phyloP scores from a whole-genome alignment of 257 asterid species.

The Apocynum venetum region DNA sequence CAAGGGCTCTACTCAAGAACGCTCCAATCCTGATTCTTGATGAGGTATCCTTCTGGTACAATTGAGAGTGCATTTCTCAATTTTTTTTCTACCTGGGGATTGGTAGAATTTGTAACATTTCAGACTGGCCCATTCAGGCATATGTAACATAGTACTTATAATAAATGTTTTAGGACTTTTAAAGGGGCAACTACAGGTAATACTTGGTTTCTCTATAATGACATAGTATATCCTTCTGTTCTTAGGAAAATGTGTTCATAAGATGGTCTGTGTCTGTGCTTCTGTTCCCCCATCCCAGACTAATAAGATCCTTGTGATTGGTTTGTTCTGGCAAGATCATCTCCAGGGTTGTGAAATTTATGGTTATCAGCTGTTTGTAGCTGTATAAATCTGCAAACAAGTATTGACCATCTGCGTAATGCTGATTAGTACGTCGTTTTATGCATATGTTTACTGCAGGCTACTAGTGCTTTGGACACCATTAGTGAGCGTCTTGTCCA shows the following conservation, averaged over 20 bases:
- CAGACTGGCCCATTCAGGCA: neutral
- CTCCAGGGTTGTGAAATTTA: neutral
- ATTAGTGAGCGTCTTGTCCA: conserved; percentile 91
- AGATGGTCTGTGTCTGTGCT: neutral
- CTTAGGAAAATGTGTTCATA: neutral
- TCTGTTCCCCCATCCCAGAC: neutral
- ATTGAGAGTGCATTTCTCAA: conserved; percentile 5
- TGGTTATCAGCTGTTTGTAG: neutral
- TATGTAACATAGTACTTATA: neutral
- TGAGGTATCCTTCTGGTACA: conserved; percentile 49
- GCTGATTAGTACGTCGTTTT: neutral
- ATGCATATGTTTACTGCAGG: conserved; percentile 42
- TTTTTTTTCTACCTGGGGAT: neutral
- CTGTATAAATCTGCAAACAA: neutral
- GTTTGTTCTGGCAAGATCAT: neutral
- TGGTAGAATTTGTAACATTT: neutral
- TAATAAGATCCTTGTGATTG: neutral
- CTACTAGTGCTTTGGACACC: conserved; percentile 92
- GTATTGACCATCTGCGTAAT: neutral
- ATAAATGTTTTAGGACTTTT: neutral
- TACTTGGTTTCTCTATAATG: neutral
- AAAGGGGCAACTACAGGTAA: neutral
- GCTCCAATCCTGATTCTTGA: conserved; percentile 93
- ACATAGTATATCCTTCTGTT: neutral
- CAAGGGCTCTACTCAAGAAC: conserved; percentile 96